phyloP scores from a whole-genome alignment of 2,329 filamentous ascomycete genomes.

The Hypoxylon sp. region DNA sequence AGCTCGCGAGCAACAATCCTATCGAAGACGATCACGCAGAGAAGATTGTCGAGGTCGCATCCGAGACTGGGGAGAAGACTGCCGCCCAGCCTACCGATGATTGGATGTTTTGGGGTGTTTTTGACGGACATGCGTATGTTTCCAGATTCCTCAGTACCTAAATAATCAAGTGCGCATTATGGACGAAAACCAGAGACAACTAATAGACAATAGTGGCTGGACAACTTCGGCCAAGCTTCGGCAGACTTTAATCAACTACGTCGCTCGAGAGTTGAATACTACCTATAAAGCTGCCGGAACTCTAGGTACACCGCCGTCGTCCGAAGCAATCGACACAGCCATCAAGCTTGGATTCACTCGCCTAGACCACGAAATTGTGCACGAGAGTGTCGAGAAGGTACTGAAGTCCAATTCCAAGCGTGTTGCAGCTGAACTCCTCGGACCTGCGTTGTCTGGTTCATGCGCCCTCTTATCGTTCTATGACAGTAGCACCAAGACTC shows the following conservation, averaged over 20 bases:
- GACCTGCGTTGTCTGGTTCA: conserved; percentile 94
- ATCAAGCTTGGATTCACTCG: conserved; percentile 93
- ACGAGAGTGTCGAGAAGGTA: conserved; percentile 92
- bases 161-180: not conserved
- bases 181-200: not conserved
- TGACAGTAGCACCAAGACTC: conserved; percentile 84
- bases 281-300: conserved; percentile 84
- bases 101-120: conserved; percentile 99
- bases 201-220: conserved; percentile 76
- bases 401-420: conserved; percentile 88
- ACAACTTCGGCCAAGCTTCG: conserved; percentile 96
- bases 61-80: conserved; percentile 53
- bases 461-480: conserved; percentile 97
- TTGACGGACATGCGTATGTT: conserved; percentile 92
- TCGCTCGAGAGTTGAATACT: conserved; percentile 90
- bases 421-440: conserved; percentile 90
- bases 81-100: conserved; percentile 72
- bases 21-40: conserved; percentile 99
- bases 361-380: conserved; percentile 92
- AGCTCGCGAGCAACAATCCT: conserved; percentile 94
- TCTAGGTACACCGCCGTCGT: conserved; percentile 71
- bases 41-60: conserved; percentile 93
- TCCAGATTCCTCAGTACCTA: not conserved
- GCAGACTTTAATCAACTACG: conserved; percentile 90
- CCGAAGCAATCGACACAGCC: conserved; percentile 86